A percentile compares a stretch with the other conserved stretches of the same genome.
These are phyloP conservation scores for Candida chilensis DNA, from an alignment of 805 yeast genomes.

Conservation along the genomic window DNA sequence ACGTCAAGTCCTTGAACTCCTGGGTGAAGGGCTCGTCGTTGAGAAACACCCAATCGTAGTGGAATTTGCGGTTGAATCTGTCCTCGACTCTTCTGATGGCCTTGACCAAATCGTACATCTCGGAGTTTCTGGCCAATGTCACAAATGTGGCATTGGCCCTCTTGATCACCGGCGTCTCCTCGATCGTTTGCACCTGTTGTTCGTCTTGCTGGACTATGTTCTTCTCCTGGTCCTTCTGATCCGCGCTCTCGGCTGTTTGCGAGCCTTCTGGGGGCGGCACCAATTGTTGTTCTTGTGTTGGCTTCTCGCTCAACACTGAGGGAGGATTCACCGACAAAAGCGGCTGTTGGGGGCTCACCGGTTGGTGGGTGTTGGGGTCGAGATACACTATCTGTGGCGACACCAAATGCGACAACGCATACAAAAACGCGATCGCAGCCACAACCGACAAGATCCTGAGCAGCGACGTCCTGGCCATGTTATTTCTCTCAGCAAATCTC, in stretches of 20 bases:
- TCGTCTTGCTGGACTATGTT: no score
- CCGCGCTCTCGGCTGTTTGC: no score
- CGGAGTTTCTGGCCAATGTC: constrained; percentile 63
- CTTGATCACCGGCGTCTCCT: neutral
- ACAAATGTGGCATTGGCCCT: constrained; percentile 45
- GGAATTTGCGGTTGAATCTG: constrained; percentile 64
- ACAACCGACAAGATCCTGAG: neutral
- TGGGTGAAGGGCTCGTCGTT: constrained; percentile 72
- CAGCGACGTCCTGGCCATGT: no score
- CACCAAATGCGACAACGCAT: neutral
- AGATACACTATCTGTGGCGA: neutral
- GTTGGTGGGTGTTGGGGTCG: no score
- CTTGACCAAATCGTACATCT: constrained; percentile 43
- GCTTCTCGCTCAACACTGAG: no score
- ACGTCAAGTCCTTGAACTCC: constrained; percentile 52
- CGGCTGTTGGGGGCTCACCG: no score
- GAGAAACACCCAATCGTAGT: constrained; percentile 90
- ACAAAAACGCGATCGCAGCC: neutral
- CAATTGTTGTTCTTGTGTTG: no score
- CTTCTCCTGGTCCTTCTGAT: no score
- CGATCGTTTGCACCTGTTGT: neutral
- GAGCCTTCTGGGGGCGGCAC: no score
- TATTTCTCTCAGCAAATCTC: no score
- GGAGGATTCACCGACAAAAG: no score
- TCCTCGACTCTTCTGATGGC: constrained; percentile 70